These are phyloP conservation scores for Monosporascus sp. DNA, from an alignment of 2,329 filamentous ascomycete genomes.

Conservation along the genomic window DNA sequence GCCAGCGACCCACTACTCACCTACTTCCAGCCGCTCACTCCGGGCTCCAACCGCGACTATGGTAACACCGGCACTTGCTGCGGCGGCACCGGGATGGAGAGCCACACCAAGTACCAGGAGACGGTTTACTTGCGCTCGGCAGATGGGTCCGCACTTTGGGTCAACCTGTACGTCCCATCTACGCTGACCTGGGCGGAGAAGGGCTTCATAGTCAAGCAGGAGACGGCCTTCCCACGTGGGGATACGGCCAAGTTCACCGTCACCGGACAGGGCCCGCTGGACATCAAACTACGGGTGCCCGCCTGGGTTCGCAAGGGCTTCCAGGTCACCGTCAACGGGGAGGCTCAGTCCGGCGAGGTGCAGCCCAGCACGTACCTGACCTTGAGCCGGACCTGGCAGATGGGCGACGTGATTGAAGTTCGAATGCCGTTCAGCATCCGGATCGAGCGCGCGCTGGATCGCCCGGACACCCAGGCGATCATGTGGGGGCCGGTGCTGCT, in stretches of 20 bases:
- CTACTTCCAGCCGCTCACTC: constrained; percentile 27
- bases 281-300: constrained; percentile 27
- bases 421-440: constrained; percentile 26
- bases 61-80: constrained; percentile 30
- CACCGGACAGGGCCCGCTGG: constrained; percentile 19
- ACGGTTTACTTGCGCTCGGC: constrained; percentile 29
- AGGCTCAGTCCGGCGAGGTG: constrained; percentile 7
- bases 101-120: constrained; percentile 31
- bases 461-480: constrained; percentile 27
- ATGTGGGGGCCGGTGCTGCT: constrained; percentile 27
- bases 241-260: constrained; percentile 23
- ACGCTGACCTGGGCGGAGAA: constrained; percentile 25
- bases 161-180: constrained; percentile 28
- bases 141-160: constrained; percentile 25
- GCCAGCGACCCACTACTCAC: constrained; percentile 23
- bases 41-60: constrained; percentile 21
- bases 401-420: constrained; percentile 25
- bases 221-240: constrained; percentile 25
- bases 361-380: constrained; percentile 25
- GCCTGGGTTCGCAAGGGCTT: constrained; percentile 23
- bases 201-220: constrained; percentile 23
- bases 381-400: constrained; percentile 22
- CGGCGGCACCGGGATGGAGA: constrained; percentile 28
- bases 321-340: constrained; percentile 23
- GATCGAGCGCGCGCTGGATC: constrained; percentile 25